Conservation (phyloP, 202 grass and related monocot species). For the Schoenoplectus tabernaemontani region DNA sequence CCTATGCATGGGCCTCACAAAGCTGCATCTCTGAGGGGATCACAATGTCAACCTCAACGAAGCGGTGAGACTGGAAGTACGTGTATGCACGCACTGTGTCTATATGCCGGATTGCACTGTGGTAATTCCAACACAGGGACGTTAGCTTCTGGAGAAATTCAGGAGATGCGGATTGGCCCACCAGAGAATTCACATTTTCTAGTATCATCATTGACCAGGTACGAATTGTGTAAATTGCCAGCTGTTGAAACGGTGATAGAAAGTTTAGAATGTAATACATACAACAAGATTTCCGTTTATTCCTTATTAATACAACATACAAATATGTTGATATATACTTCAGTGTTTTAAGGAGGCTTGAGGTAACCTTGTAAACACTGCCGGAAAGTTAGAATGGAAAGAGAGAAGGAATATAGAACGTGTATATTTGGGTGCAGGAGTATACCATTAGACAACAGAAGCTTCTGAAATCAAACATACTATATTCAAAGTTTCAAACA, state of each 20-base stretch:
- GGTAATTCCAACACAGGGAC: conserved; percentile 94
- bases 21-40: conserved; percentile 71
- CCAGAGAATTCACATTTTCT: conserved; percentile 92
- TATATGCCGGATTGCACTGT: conserved; percentile 85
- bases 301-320: background rate
- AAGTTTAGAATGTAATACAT: background rate
- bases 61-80: conserved; percentile 89
- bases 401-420: background rate
- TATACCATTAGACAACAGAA: background rate
- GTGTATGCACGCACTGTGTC: conserved; percentile 96
- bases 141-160: conserved; percentile 95
- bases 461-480: background rate
- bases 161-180: conserved; percentile 73
- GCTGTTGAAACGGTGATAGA: conserved; percentile 24
- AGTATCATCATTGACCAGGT: conserved; percentile 95
- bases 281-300: background rate
- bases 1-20: conserved; percentile 80
- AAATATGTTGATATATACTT: background rate
- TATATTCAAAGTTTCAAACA: background rate
- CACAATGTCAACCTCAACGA: conserved; percentile 94
- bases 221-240: conserved; percentile 87
- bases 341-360: background rate
- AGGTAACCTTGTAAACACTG: background rate
- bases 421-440: background rate
- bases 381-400: background rate